Evolutionary conservation across 1,139 yeast genomes (phyloP).

Genomic region (Insectozyma bohioensis): DNA sequence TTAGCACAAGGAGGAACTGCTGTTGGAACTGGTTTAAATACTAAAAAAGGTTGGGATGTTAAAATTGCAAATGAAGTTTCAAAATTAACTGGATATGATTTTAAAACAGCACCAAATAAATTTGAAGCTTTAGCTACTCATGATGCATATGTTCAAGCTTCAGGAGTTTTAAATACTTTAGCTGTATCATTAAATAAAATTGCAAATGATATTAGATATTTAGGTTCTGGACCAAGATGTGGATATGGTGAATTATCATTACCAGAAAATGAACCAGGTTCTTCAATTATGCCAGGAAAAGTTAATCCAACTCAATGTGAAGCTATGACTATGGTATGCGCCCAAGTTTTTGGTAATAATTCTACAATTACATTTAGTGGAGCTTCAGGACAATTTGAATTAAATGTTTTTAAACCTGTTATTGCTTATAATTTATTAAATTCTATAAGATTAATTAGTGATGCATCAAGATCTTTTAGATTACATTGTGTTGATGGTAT

Average conservation of each 20-base stretch:
- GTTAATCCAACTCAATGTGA: constrained; percentile 99
- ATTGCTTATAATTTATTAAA: constrained; percentile 87
- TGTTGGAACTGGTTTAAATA: constrained; percentile 97
- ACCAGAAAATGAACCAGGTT: constrained; percentile 99
- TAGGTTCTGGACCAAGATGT: constrained; percentile 99
- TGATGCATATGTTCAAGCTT: constrained; percentile 95
- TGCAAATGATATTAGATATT: constrained; percentile 95
- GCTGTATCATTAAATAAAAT: constrained; percentile 93
- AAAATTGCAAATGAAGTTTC: constrained; percentile 80
- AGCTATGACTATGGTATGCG: constrained; percentile 97
- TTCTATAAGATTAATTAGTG: constrained; percentile 85
- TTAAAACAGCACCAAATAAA: constrained; percentile 96
- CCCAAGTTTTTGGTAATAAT: constrained; percentile 97
- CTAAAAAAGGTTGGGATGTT: constrained; percentile 83
- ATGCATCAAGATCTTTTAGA: constrained; percentile 87
- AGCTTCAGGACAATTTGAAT: constrained; percentile 97
- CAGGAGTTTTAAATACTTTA: constrained; percentile 94
- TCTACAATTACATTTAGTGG: constrained; percentile 95
- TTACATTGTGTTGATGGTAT: constrained; percentile 94
- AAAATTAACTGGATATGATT: constrained; percentile 80
- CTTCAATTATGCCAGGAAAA: constrained; percentile 99
- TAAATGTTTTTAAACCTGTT: constrained; percentile 97
- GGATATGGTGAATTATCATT: constrained; percentile 94
- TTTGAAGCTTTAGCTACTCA: constrained; percentile 99
- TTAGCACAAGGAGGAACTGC: constrained; percentile 99